Conservation (phyloP, 2,329 filamentous ascomycete genomes). For the Aspergillus tanneri region DNA sequence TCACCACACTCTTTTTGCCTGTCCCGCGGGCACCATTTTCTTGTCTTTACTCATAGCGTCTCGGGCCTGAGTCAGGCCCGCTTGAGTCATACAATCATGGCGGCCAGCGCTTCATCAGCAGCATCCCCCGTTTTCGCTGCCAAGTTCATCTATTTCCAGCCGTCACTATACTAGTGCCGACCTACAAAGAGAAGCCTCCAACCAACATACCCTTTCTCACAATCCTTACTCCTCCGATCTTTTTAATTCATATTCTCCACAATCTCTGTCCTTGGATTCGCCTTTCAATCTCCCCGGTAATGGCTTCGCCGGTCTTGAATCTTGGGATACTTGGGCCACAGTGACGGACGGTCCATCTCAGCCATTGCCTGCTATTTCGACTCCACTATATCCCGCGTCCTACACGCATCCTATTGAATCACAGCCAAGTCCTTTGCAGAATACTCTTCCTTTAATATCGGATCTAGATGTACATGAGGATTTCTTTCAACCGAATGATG, state of each 20-base stretch:
- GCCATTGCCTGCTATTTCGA: slow-evolving; percentile 4
- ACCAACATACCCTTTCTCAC: background rate
- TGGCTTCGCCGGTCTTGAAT: slow-evolving; percentile 9
- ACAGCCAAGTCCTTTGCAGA: background rate
- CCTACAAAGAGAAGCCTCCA: background rate
- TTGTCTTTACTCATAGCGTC: background rate
- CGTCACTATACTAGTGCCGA: background rate
- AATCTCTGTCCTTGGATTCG: slow-evolving; percentile 5
- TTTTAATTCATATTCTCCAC: background rate
- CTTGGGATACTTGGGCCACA: slow-evolving; percentile 7
- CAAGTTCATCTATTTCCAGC: slow-evolving; percentile 4
- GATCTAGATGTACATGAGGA: background rate
- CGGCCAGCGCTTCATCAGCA: slow-evolving; percentile 5
- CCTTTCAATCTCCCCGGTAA: slow-evolving; percentile 8
- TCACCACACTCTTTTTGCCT: background rate
- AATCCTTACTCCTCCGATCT: background rate
- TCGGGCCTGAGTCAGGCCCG: slow-evolving; percentile 11
- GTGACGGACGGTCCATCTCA: slow-evolving; percentile 1
- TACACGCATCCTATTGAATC: slow-evolving; percentile 2
- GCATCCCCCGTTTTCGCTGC: background rate
- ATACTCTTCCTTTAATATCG: background rate
- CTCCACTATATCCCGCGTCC: background rate
- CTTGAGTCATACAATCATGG: slow-evolving; percentile 10
- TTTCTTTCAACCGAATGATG: slow-evolving; percentile 5
- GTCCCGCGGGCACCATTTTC: background rate